Evolutionary conservation across 352 stramenopile species (phyloP), one percentile per base, ranked within the genome.

Genomic region (Phytopythium helicoides): DNA sequence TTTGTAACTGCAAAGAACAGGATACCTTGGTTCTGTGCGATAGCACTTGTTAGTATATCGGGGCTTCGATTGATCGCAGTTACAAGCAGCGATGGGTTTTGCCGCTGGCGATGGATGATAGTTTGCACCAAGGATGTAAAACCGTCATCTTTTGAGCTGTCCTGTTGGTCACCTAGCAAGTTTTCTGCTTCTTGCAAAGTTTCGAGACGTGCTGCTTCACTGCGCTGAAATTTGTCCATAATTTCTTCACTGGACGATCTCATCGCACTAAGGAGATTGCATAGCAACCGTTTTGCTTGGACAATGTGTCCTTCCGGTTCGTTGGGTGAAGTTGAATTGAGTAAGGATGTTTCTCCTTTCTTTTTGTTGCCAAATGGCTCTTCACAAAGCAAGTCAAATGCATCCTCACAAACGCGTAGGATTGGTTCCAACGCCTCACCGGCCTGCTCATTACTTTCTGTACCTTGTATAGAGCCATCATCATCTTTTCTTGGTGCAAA

Each of bases 1-100:
- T 90, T 87, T 12, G 68, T 76, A 53, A 92, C 89, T 6, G 64
- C 63, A 23, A 90, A 90, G 18, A 81, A 57, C 23, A 92, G 54
- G 47, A 92, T 90, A 0, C 82, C 77, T 10, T 80, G 73, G 55
- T 90, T 88, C 14, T 80, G 54, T 6, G 70, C 39, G 12, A 89
- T 70, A 0, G 80, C 76, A 33, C 60, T 84, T 37, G 87, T 49
- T n/a, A 92, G 50, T 3, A 87, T 81, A 52, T 88, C 82, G 3
- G 76, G 79, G 16, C 66, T 80, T n/a, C 75, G 67, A 37, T 82
- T 87, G 54, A 89, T 74, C 0, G 64, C 72, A 23, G 78, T 73
- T 11, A 87, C 72, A 26, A 90, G 67, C 19, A 88, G 47, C 33
- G 67, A 64, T 0, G 79, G 76, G 42, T 87, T 68, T n/a, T 71